Base-by-base conservation (phyloP, 352 stramenopile genomes). In the Globisporangium parvum region DNA sequence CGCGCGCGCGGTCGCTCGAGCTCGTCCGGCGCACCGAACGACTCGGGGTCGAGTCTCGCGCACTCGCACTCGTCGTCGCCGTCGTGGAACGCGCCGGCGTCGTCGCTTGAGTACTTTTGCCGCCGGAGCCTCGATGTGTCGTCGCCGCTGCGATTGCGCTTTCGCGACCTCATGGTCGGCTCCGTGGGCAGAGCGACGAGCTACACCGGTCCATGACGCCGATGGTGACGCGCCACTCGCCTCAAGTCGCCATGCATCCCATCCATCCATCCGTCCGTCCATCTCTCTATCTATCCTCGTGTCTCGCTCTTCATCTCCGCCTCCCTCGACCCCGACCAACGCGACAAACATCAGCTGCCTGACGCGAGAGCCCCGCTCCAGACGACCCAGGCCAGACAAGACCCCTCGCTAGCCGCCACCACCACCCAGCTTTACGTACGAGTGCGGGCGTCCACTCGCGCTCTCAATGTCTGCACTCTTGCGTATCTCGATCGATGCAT, bases 111-210 rank as follows among this genome's bases (percentile, higher is more conserved):
- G 47, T 71, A 75, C 50, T 87, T 88, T 59, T 88, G 77, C 40
- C 77, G 80, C 35, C 75, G 71, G 57, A 88, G 80, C 44, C 53
- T 87, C 12, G 77, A 87, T 53, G 80, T 91, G 55, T 74, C 75
- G 53, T 91, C 80, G 46, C 77, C 75, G 6, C 54, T 88, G 51
- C 72, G 70, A 10, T 62, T 70, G 14, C 70, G 69, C 48, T 79
- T 91, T 26, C 78, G 74, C 28, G 78, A 91, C 45, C 63, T 91
- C 53, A 65, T 85, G 59, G 63, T 91, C 17, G 59, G 73, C 69
- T 84, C 80, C 20, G 65, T 71, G 17, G 62, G 66, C n/a, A 62
- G 69, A 26, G 66, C 69, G 0, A 71, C 72, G 20, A 85, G 75
- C 62, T 85, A 82, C 58, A 76, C 75, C n/a, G 71, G 71, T 15